Conservation (phyloP, 1,139 yeast species). For the Candida glucosophila region DNA sequence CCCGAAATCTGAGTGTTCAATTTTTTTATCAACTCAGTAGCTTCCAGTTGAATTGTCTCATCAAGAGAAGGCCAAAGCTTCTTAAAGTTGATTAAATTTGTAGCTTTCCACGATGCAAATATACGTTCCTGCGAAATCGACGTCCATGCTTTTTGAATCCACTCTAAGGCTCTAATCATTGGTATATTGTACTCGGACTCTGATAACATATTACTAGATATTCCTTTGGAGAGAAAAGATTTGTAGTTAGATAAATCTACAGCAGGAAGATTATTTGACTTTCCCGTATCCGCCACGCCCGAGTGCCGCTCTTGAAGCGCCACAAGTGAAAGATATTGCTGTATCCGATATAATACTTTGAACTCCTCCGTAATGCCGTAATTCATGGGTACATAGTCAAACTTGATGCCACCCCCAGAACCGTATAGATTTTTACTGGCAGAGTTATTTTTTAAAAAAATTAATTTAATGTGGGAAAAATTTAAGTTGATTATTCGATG, state of each 20-base stretch:
- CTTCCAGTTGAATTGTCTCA: conserved; percentile 6
- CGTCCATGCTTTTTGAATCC: conserved; percentile 52
- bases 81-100: conserved; percentile 16
- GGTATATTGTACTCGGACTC: conserved; percentile 39
- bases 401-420: conserved; percentile 34
- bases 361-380: conserved; percentile 61
- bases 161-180: conserved; percentile 47
- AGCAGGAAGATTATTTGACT: conserved; percentile 1
- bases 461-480: conserved; percentile 42
- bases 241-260: not conserved
- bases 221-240: not conserved
- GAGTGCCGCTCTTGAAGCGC: conserved; percentile 7
- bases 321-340: conserved; percentile 48
- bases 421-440: conserved; percentile 32
- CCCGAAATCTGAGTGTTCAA: conserved; percentile 3
- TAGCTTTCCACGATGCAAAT: conserved; percentile 44
- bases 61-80: conserved; percentile 17
- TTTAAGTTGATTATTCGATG: conserved; percentile 53
- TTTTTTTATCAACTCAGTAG: conserved; percentile 6
- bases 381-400: conserved; percentile 52
- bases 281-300: too few species aligned
- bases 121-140: conserved; percentile 38
- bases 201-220: conserved; percentile 12
- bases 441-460: conserved; percentile 33
- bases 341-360: conserved; percentile 48